phyloP scores from a whole-genome alignment of 129 eudicot species.

The Scalesia atractyloides region DNA sequence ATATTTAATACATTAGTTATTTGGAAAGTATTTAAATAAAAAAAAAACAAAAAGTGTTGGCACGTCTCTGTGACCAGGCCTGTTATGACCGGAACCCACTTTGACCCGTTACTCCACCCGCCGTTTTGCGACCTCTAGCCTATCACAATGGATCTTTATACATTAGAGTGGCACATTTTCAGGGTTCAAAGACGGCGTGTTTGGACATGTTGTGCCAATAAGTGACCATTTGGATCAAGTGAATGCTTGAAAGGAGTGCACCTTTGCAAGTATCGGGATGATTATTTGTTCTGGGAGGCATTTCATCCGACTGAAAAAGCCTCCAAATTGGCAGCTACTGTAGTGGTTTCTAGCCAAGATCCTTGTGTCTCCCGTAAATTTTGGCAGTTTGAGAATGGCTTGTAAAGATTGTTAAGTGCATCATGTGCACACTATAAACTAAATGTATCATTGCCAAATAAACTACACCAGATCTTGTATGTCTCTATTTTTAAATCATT shows the following conservation, averaged over 20 bases:
- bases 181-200: constrained; percentile 41
- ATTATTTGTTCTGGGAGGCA: constrained; percentile 54
- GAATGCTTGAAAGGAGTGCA: constrained; percentile 34
- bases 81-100: not conserved
- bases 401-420: constrained; percentile 14
- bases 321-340: constrained; percentile 34
- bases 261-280: constrained; percentile 40
- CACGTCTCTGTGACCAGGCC: too few species aligned
- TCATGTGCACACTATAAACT: not conserved
- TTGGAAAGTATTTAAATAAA: not conserved
- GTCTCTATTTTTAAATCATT: not conserved
- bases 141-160: not conserved
- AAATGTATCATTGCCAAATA: constrained; percentile 27
- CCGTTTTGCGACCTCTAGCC: constrained; percentile 1
- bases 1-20: not conserved
- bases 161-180: constrained; percentile 17
- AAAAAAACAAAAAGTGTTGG: not conserved
- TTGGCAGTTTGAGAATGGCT: constrained; percentile 36
- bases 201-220: constrained; percentile 55
- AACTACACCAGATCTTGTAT: constrained; percentile 8
- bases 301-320: constrained; percentile 54
- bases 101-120: not conserved
- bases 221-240: constrained; percentile 20
- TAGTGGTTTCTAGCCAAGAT: constrained; percentile 31
- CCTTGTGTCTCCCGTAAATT: constrained; percentile 48